Base-by-base conservation (phyloP, 1,139 yeast species). In the Lodderomyces pseudojiufengensis region DNA sequence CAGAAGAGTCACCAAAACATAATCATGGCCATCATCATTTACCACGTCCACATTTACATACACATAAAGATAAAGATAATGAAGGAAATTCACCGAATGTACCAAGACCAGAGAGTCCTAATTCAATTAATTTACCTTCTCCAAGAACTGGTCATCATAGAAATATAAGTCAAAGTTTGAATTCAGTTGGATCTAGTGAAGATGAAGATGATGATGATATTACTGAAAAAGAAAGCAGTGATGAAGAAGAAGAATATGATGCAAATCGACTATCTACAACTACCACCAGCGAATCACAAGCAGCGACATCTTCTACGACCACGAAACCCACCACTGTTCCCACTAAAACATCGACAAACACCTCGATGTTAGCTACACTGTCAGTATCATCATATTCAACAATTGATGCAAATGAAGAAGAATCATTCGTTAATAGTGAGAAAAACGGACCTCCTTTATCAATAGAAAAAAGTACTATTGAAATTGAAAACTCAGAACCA, bases 351-450 rank as follows among this genome's bases (percentile, higher is more conserved):
- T n/a, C 31, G 10, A 7, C 31, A 28, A 15, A 28, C 7, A 28
- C 31, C 24, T 7, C 27, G 33, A 12, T 31, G 4, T 14, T 23
- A 6, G 10, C 25, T 7, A 12, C 14, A 9, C 12, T 13, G n/a
- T 31, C 33, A n/a, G 24, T 24, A 5, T 14, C 33, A 4, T 31
- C 33, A 12, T 24, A 23, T 20, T 31, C 28, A 9, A 28, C 31
- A 12, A 14, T 28, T n/a, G 41, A 30, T 11, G 33, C n/a, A 26
- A 16, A 26, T 20, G 38, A 36, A 10, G 28, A 28, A 9, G 11
- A 16, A 16, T 14, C 14, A 12, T 24, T 11, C 8, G 24, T 16
- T 8, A 7, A 3, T 9, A 16, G 3, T 13, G 27, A 13, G 14
- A 12, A 26, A 21, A 9, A 13, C 5, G 33, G 29, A 24, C n/a